Evolutionary conservation across 176 grass and related monocot genomes (phyloP), one percentile per base, ranked within the genome.

Genomic region (Zoysia pacifica): DNA sequence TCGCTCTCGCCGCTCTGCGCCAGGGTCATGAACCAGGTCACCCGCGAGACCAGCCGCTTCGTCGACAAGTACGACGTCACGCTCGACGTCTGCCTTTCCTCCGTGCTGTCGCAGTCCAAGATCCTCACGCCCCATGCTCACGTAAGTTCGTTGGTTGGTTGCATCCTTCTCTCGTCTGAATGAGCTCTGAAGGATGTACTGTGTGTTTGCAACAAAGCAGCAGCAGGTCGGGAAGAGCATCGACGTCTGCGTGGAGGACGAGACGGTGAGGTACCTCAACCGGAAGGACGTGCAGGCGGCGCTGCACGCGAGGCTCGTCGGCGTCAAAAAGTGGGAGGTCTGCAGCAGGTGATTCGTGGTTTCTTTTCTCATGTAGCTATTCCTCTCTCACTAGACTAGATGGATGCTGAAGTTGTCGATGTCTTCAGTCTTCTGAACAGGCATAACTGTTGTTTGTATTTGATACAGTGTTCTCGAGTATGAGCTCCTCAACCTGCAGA

Each of bases 21-120:
- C 6, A 70, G 92, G 40, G 96, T 99, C 59, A 99, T 99, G 96
- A 93, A 75, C 82, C 96, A 93, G 85, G 96, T 99, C n/a, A 95
- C 92, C 2, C 88, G 85, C 40, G 96, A 99, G 85, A 99, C 96
- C 12, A 99, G 96, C 72, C 82, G 88, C 48, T 99, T 99, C 54
- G 92, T 99, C 11, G 96, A 99, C 89, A 99, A 99, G 82, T 99
- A 99, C 14, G 96, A 99, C 64, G 96, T 99, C 69, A 99, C 92
- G 13, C 79, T 99, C 60, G 96, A 99, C 65, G 96, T 99, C 60
- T 99, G 96, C 68, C 67, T 99, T 46, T 82, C 96, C 4, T 94
- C 96, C 0, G 96, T 99, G 71, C 88, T 99, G 45, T 95, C 96
- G 0, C 96, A 99, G 79, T 99, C 96, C 28, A 80, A 69, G 68